These are phyloP conservation scores for Lentinula aciculospora DNA, from an alignment of 768 basidiomycete genomes.

Conservation along the genomic window DNA sequence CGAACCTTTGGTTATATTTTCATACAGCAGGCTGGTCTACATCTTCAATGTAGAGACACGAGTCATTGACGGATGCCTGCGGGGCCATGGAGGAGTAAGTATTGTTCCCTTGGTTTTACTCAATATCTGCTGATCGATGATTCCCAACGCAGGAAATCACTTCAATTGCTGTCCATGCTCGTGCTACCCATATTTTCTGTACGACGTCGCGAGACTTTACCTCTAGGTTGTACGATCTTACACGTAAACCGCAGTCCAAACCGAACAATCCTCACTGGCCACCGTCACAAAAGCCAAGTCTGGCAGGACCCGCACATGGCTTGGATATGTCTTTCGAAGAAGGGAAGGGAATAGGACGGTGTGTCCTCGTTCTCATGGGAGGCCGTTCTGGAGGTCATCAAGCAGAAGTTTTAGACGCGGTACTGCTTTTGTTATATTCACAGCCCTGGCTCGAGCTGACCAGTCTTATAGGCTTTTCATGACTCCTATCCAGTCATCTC, in stretches of 20 bases:
- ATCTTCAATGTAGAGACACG: slow-evolving; percentile 42
- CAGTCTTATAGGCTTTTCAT: slow-evolving; percentile 56
- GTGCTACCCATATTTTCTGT: slow-evolving; percentile 51
- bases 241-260: slow-evolving; percentile 21
- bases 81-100: slow-evolving; percentile 72
- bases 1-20: slow-evolving; percentile 58
- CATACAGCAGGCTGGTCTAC: slow-evolving; percentile 48
- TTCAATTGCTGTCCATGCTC: slow-evolving; percentile 61
- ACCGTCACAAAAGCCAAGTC: slow-evolving; percentile 37
- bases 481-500: slow-evolving; percentile 58
- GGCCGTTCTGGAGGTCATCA: slow-evolving; percentile 70
- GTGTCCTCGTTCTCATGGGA: slow-evolving; percentile 60
- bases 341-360: slow-evolving; percentile 58
- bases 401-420: slow-evolving; percentile 64
- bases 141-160: slow-evolving; percentile 48
- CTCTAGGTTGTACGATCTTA: slow-evolving; percentile 64
- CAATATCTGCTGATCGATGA: slow-evolving; percentile 4
- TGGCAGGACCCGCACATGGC: slow-evolving; percentile 67
- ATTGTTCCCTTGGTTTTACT: background rate
- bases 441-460: background rate
- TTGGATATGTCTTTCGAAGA: slow-evolving; percentile 54
- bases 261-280: slow-evolving; percentile 58
- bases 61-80: slow-evolving; percentile 39
- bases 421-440: slow-evolving; percentile 22
- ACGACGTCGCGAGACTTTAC: slow-evolving; percentile 73